A percentile compares a stretch with the other conserved stretches of the same genome.
phyloP scores from a whole-genome alignment of 163 green algal species.

The Scenedesmus sp. region DNA sequence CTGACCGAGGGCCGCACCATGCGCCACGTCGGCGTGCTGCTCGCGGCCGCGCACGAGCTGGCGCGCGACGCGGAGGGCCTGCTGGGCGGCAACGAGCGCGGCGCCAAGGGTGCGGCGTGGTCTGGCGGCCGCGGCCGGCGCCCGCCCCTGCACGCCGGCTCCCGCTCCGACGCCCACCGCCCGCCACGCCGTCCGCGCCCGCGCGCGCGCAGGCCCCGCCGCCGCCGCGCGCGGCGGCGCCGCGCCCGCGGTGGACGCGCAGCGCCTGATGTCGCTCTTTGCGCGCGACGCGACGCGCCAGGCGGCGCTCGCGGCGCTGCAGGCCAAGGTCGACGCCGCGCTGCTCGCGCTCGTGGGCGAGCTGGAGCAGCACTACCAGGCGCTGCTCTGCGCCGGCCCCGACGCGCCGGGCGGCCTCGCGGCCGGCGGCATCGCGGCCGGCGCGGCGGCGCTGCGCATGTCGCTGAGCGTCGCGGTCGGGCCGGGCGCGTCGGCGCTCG shows the following conservation, averaged over 20 bases:
- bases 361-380: constrained; percentile 23
- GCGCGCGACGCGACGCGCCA: constrained; percentile 8
- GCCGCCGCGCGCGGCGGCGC: too few species aligned
- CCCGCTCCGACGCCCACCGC: too few species aligned
- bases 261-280: constrained; percentile 35
- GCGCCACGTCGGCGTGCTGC: constrained; percentile 15
- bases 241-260: neutral
- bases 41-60: constrained; percentile 9
- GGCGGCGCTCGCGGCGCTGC: neutral
- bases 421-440: neutral
- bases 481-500: too few species aligned
- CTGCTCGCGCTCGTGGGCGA: constrained; percentile 14
- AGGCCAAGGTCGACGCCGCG: constrained; percentile 5
- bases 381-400: neutral
- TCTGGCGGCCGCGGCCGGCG: too few species aligned
- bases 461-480: too few species aligned
- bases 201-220: too few species aligned
- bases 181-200: too few species aligned
- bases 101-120: too few species aligned
- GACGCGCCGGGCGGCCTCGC: neutral
- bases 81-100: neutral
- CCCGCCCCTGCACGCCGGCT: too few species aligned
- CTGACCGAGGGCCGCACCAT: constrained; percentile 22
- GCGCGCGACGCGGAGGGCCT: constrained; percentile 3
- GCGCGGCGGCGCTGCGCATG: too few species aligned